Base-by-base conservation (phyloP, 148 eudicot genomes). In the Rhododendron williamsianum region DNA sequence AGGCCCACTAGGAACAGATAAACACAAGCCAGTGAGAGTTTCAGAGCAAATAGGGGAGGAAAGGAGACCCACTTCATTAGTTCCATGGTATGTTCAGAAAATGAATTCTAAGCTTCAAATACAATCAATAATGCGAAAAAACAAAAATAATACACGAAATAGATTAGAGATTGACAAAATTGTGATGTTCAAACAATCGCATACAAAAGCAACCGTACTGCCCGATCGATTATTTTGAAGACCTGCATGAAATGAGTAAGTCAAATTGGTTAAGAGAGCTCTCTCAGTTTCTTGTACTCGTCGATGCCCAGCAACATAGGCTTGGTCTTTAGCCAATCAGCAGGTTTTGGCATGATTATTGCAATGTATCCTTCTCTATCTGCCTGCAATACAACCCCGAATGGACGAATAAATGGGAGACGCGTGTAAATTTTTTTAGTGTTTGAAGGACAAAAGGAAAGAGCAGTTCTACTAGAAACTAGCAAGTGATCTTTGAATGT, bases 361-460 rank as follows among this genome's bases (percentile, higher is more conserved):
- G 98, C 99, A 54, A 96, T 90, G 76, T 93, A 96, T 85, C 99
- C 99, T 76, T 96, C 99, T 89, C 99, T 93, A 52, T 96, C 93
- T 56, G 98, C 95, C 98, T 96, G 92, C 85, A 87, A 76, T 27
- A 38, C 41, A 78, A 27, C 38, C 83, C 58, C 56, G 46, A 49
- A 84, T 48, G 41, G n/a, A 69, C 56, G 78, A 9, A 80, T 35
- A 48, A 36, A 45, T 33, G 21, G 9, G 51, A 38, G 43, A 16
- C 9, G 23, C 4, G 30, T 56, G 63, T 36, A 72, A 80, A 4
- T 48, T 33, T 18, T 27, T 43, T 51, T 15, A 23, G 27, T 13
- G 13, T 25, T 67, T 12, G 25, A 67, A 67, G 9, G 15, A 25
- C 13, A 3, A 25, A 67, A 30, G 3, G 73, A 67, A 9, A 67